These are phyloP conservation scores for Stachybotrys chartarum DNA, from an alignment of 2,329 filamentous ascomycete genomes.

Conservation along the genomic window DNA sequence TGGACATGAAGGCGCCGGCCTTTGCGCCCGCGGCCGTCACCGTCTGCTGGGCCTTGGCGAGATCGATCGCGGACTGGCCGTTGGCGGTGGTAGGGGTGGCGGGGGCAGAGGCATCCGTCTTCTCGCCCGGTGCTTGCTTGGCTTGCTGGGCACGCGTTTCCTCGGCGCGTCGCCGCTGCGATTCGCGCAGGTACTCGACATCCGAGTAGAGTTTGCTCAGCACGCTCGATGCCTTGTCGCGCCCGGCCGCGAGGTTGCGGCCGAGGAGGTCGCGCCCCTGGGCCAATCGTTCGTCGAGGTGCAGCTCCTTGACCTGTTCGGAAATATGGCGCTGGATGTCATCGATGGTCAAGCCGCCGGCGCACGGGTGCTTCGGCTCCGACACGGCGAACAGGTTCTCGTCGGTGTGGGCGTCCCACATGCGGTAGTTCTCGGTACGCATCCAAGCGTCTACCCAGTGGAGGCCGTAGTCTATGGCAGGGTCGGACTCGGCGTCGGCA, in stretches of 20 bases:
- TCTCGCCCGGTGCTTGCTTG: slow-evolving; percentile 4
- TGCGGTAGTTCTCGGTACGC: slow-evolving; percentile 80
- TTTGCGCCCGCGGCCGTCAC: slow-evolving; percentile 44
- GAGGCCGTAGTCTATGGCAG: slow-evolving; percentile 71
- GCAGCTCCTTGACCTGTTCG: slow-evolving; percentile 87
- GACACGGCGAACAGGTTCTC: slow-evolving; percentile 90
- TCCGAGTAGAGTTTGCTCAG: slow-evolving; percentile 88
- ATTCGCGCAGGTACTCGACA: slow-evolving; percentile 58
- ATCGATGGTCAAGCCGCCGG: slow-evolving; percentile 85
- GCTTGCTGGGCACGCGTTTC: slow-evolving; percentile 21
- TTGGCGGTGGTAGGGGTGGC: slow-evolving; percentile 2
- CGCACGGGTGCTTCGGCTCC: slow-evolving; percentile 87
- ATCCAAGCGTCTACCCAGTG: slow-evolving; percentile 88
- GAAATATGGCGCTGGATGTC: slow-evolving; percentile 86
- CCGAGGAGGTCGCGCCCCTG: slow-evolving; percentile 78
- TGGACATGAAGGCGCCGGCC: slow-evolving; percentile 59
- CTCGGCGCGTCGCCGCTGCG: slow-evolving; percentile 34
- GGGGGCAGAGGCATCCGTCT: slow-evolving; percentile 1
- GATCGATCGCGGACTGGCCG: slow-evolving; percentile 13
- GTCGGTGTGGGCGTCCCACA: slow-evolving; percentile 78
- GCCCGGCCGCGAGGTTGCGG: slow-evolving; percentile 81
- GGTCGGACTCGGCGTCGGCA: slow-evolving; percentile 72
- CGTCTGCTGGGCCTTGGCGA: slow-evolving; percentile 36
- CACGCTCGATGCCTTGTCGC: slow-evolving; percentile 78
- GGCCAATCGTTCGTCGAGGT: slow-evolving; percentile 84